These are phyloP conservation scores for Fusarium sarcochroum DNA, from an alignment of 2,329 filamentous ascomycete genomes.

Conservation along the genomic window DNA sequence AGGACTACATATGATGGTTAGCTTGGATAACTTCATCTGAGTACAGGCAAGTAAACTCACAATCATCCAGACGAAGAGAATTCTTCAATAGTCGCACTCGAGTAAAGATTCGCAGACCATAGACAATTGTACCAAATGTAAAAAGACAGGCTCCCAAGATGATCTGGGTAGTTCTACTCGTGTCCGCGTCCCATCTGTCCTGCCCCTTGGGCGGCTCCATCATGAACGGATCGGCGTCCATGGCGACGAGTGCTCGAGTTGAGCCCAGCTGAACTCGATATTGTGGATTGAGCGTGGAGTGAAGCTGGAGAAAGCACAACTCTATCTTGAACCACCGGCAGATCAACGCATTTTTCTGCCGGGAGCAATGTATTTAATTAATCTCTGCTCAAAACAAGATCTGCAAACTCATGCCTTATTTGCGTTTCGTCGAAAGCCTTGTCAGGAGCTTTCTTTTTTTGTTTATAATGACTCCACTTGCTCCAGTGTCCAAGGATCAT, in stretches of 20 bases:
- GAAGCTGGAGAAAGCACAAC: not conserved
- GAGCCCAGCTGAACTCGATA: not conserved
- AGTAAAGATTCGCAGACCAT: conserved; percentile 30
- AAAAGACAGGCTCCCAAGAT: conserved; percentile 35
- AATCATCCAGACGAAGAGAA: conserved; percentile 33
- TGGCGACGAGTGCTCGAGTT: not conserved
- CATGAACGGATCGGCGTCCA: conserved; percentile 36
- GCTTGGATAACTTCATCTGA: rapidly evolving
- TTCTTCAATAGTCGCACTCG: conserved; percentile 33
- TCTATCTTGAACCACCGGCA: not conserved
- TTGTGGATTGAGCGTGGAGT: not conserved
- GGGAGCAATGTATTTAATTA: not conserved
- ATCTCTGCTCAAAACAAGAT: conserved; percentile 1
- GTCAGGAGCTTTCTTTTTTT: conserved; percentile 23
- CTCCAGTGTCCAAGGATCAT: conserved; percentile 17
- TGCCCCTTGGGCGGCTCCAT: conserved; percentile 37
- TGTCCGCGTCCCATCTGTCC: conserved; percentile 37
- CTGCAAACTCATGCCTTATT: conserved; percentile 25
- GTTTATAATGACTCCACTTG: conserved; percentile 11
- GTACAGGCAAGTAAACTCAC: not conserved
- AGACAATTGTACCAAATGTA: conserved; percentile 29
- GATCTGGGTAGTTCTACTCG: conserved; percentile 25
- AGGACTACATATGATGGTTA: conserved; percentile 15
- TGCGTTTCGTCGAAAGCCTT: not conserved
- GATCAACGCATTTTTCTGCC: no score